Evolutionary conservation across 768 basidiomycete species (phyloP), one percentile per base, ranked within the genome.

Genomic region (Kwoniella dejecticola): DNA sequence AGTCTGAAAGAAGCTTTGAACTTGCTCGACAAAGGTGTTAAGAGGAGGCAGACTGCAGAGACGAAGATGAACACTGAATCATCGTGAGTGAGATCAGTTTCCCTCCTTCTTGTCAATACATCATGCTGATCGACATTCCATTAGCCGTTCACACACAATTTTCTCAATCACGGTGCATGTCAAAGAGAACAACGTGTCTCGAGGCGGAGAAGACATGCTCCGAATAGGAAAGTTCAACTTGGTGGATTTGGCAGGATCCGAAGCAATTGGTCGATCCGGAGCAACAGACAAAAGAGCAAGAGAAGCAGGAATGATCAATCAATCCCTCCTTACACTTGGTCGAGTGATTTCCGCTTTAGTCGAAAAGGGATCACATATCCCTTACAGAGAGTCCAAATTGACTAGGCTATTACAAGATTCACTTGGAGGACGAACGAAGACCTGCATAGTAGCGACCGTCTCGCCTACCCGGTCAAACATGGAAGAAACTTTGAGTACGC

Each of bases 221-320:
- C 89, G 89, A 74, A 87, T 93, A 30, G 96, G 96, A 23, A 98
- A 98, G 77, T 84, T 99, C 44, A 97, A 98, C 78, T 85, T 99
- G 21, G 96, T 99, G 54, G 96, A 99, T 76, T 82, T 99, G 57
- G 96, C 96, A 30, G 96, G 96, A 6, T 94, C 92, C 1, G 96
- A 99, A 80, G 97, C 96, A 69, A 94, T 99, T 72, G 94, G 93
- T 10, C 83, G 95, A 23, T 91, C 89, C 0, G 96, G 96, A 17
- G 96, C 96, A 2, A 91, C 93, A 76, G 90, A 96, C 71, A 92
- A 90, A 77, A 82, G 94, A 59, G 96, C 96, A 12, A 84, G 91
- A 66, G 96, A 99, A 75, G 96, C 96, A 1, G 96, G 96, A 11
- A 96, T 94, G 89, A 98, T 99, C 78, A 99, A 98, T 72, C 91